Conservation (phyloP, 805 yeast species). For the Yarrowia sp. region DNA sequence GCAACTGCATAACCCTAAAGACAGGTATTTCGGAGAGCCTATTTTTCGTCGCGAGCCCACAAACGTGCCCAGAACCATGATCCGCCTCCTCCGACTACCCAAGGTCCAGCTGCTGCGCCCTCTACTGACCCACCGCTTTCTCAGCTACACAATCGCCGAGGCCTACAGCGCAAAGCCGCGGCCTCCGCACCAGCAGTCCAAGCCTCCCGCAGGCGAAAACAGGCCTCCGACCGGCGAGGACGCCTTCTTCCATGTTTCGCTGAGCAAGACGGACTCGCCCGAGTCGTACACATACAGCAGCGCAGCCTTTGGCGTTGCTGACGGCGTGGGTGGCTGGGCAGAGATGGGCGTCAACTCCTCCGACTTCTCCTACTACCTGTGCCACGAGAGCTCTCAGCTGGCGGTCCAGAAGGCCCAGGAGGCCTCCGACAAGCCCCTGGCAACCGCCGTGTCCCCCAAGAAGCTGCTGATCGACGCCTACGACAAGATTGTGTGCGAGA, state of each 20-base stretch:
- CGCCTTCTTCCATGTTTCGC: slow-evolving; percentile 21
- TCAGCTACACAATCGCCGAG: slow-evolving; percentile 26
- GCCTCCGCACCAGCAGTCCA: slow-evolving; percentile 21
- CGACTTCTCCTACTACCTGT: slow-evolving; percentile 78
- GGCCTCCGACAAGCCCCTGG: slow-evolving; percentile 10
- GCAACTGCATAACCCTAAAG: neutral
- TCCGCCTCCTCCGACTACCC: slow-evolving; percentile 10
- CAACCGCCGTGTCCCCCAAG: slow-evolving; percentile 42
- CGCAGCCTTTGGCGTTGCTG: slow-evolving; percentile 48
- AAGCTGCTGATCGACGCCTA: slow-evolving; percentile 58
- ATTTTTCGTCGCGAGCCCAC: neutral
- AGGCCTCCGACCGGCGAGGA: slow-evolving; percentile 26
- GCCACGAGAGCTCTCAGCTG: slow-evolving; percentile 50
- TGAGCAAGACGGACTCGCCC: slow-evolving; percentile 5
- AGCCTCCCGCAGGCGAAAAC: slow-evolving; percentile 10
- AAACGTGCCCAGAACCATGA: no score
- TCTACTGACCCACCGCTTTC: neutral
- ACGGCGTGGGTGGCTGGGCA: slow-evolving; percentile 98
- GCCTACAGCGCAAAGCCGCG: slow-evolving; percentile 26
- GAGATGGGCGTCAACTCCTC: slow-evolving; percentile 88
- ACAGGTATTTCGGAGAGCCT: slow-evolving; percentile 9
- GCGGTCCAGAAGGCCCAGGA: slow-evolving; percentile 37
- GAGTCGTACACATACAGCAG: slow-evolving; percentile 13
- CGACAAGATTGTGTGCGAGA: slow-evolving; percentile 49
- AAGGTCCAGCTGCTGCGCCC: neutral